Conservation (phyloP, 129 eudicot genomes). For the Silybum marianum region DNA sequence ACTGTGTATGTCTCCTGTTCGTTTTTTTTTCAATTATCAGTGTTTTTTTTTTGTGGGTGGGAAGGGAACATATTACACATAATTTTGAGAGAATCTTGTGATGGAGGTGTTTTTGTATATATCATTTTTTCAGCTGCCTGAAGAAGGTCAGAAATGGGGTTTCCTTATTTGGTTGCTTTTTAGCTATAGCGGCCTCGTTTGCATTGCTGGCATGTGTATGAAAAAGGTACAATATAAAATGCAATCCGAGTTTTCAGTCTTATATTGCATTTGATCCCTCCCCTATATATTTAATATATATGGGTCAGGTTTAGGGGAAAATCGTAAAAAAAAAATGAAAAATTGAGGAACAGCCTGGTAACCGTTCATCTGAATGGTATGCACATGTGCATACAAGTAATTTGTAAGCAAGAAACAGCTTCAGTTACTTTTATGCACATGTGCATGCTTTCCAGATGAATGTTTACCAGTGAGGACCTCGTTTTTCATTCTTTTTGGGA, state of each 20-base stretch:
- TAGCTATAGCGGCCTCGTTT: constrained; percentile 86
- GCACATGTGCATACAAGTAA: too few species aligned
- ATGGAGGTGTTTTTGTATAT: constrained; percentile 1
- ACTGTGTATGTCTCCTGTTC: constrained; percentile 61
- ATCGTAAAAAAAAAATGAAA: too few species aligned
- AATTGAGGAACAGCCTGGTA: too few species aligned
- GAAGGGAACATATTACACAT: constrained; percentile 3
- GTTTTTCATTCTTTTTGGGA: too few species aligned
- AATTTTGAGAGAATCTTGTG: neutral
- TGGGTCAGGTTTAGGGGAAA: too few species aligned
- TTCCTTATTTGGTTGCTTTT: constrained; percentile 97
- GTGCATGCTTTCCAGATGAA: too few species aligned
- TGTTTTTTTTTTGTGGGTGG: neutral
- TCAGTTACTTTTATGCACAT: too few species aligned
- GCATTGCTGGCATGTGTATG: constrained; percentile 70
- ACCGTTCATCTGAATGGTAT: too few species aligned
- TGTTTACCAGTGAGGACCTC: too few species aligned
- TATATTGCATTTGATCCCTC: neutral
- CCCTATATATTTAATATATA: too few species aligned
- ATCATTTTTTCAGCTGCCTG: constrained; percentile 71
- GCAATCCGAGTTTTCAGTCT: neutral
- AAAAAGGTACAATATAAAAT: constrained; percentile 58
- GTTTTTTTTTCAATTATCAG: neutral
- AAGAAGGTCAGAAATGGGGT: constrained; percentile 99
- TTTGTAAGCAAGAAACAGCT: too few species aligned